Base-by-base conservation (phyloP, 768 basidiomycete genomes). In the Exsudoporus frostii region DNA sequence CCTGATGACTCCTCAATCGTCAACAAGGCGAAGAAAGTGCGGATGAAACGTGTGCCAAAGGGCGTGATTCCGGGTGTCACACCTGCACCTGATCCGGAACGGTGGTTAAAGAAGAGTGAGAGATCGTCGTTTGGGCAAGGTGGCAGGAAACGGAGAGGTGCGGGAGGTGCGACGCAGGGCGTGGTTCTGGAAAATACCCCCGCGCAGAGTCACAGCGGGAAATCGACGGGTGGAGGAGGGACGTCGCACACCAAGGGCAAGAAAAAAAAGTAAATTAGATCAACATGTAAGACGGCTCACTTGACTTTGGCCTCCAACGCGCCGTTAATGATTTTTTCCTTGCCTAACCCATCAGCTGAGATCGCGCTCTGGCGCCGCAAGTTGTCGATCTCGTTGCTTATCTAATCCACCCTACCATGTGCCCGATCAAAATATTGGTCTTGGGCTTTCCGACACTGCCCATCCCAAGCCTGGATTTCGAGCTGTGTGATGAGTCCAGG, bases 21-120 rank as follows among this genome's bases (percentile, higher is more conserved):
- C 46, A 62, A 65, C 55, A 79, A 75, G 71, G 63, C 55, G 52
- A 76, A 71, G 71, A 81, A 80, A 66, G 77, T 80, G 59, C 79
- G 86, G 53, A 79, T 70, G 70, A 80, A 81, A 56, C 84, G 89
- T 64, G 77, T 92, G 17, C 90, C 90, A 14, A 76, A 80, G 50
- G 85, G 86, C n/a, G 85, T 92, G 20, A 69, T 84, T 24, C 86
- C 84, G 17, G 90, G 90, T 19, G 83, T 89, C 13, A 90, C 90
- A 5, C 89, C 90, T 27, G 78, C 83, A 17, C 90, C 91, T 30
- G 90, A 92, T 71, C 89, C 90, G 24, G 90, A 92, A 68, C 75
- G 90, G 56, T 92, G 90, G 90, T 67, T 92, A 54, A 92, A 92
- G 81, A 92, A 90, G 75, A 87, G 82, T 48, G 88, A 91, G 67